Percentiles rank a stretch among this genome's conserved stretches.
Evolutionary conservation across 768 basidiomycete species (phyloP).

Genomic region (Boletus rubroflammeus): DNA sequence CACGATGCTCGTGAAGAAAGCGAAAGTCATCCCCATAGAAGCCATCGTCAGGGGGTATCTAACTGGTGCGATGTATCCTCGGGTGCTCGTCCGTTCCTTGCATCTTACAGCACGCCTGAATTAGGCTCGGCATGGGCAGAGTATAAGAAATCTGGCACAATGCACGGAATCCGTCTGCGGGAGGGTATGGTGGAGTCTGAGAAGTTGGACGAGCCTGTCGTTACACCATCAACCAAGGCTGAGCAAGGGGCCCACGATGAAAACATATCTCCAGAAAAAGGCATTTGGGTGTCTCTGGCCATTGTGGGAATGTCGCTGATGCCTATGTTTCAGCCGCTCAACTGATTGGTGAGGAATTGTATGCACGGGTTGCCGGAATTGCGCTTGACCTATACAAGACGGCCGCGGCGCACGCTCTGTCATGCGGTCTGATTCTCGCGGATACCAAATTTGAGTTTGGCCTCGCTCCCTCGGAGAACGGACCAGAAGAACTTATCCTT

Average conservation of each 20-base stretch:
- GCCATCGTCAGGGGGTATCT: constrained; percentile 96
- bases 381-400: constrained; percentile 67
- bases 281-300: constrained; percentile 33
- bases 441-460: constrained; percentile 99
- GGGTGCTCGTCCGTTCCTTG: not conserved
- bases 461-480: constrained; percentile 46
- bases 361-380: constrained; percentile 51
- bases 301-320: not conserved
- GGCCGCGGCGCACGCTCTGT: constrained; percentile 70
- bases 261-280: constrained; percentile 84
- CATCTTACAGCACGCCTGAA: constrained; percentile 6
- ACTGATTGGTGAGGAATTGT: constrained; percentile 66
- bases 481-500: constrained; percentile 61
- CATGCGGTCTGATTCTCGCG: constrained; percentile 85
- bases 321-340: constrained; percentile 45
- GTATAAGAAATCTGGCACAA: constrained; percentile 82
- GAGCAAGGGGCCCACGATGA: constrained; percentile 93
- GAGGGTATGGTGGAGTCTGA: constrained; percentile 79
- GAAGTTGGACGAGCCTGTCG: constrained; percentile 75
- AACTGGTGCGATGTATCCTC: constrained; percentile 57
- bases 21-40: constrained; percentile 86
- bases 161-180: constrained; percentile 80
- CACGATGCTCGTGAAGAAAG: constrained; percentile 88
- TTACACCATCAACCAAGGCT: constrained; percentile 97
- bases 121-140: constrained; percentile 95